Base-by-base conservation (phyloP, 2,329 filamentous ascomycete species). In the Xylariaceae sp. region DNA sequence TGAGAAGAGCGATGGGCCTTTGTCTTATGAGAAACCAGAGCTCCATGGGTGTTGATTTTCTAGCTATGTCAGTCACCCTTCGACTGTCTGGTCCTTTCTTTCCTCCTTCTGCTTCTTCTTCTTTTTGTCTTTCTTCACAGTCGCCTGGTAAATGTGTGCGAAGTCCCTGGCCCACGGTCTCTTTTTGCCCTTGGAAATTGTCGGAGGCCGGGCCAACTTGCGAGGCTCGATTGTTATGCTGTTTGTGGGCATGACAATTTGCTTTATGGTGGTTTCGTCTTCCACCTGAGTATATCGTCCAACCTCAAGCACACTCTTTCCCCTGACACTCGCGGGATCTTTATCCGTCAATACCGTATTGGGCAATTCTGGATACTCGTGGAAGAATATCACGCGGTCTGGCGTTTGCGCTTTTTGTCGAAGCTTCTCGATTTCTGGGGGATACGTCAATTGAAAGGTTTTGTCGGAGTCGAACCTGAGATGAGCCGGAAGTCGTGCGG, bases 401-500 rank as follows among this genome's bases (percentile, higher is more conserved):
- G 64, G 64, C 12, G 63, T 64, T 39, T 35, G 52, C 42, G 55
- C 42, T 3, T 36, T 43, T 17, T 45, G 40, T 39, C 59, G 56
- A 31, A 61, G 42, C 11, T 17, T 27, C 18, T 54, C 50, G 27
- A 65, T 52, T 6, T 59, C 45, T 2, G 44, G 7, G 1, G 61
- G 60, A 18, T 47, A 68, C 6, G 65, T 56, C 0, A 62, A 41
- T 9, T 11, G 45, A 44, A 52, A 59, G 12, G 0, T 53, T 44
- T 17, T 60, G 41, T 56, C 45, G 0, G 44, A 51, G 12, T 61
- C 57, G 17, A 58, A 63, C 7, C 63, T 60, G 49, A 63, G 60
- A 45, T 66, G 62, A 1, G 67, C 70, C 11, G 73, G 73, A 55
- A 76, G 62, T 17, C 68, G 66, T 14, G 59, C 62, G 5, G 67